Evolutionary conservation across 2,329 filamentous ascomycete genomes (phyloP).

Genomic region (Ophiobolus disseminans): DNA sequence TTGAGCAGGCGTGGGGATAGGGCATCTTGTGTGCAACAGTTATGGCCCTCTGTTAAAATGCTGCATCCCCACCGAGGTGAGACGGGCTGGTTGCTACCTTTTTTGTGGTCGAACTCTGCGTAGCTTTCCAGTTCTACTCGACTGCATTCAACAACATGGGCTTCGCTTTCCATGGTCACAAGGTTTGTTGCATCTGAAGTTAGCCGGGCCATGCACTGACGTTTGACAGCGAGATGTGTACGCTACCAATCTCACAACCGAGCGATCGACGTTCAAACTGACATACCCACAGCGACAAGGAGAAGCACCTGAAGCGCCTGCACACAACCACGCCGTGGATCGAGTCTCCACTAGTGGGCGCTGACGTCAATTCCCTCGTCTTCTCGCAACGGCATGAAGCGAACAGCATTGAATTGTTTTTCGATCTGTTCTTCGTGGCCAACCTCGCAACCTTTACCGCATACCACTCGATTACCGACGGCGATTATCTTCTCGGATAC

Average conservation of each 20-base stretch:
- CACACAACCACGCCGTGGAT: conserved; percentile 45
- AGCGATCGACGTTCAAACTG: conserved; percentile 10
- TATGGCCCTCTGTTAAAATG: conserved; percentile 13
- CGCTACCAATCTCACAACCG: conserved; percentile 3
- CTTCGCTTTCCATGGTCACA: conserved; percentile 42
- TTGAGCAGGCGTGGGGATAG: conserved; percentile 4
- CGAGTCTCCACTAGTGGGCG: conserved; percentile 45
- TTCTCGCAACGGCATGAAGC: conserved; percentile 50
- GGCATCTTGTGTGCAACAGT: neutral
- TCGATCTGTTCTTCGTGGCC: conserved; percentile 42
- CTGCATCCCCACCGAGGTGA: conserved; percentile 6
- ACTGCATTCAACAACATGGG: conserved; percentile 29
- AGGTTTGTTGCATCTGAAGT: conserved; percentile 8
- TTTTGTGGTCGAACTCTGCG: neutral
- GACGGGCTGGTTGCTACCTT: neutral
- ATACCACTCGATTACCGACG: conserved; percentile 49
- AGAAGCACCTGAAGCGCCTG: conserved; percentile 44
- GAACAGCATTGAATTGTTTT: conserved; percentile 49
- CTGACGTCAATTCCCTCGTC: conserved; percentile 44
- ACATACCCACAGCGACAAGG: conserved; percentile 34
- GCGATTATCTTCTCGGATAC: conserved; percentile 42
- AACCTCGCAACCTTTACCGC: conserved; percentile 51
- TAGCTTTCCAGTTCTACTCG: neutral
- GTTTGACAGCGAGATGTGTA: conserved; percentile 34
- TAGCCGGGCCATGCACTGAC: conserved; percentile 9